Evolutionary conservation across 441 rosid genomes (phyloP), one percentile per base, ranked within the genome.

Genomic region (Metrosideros polymorpha): DNA sequence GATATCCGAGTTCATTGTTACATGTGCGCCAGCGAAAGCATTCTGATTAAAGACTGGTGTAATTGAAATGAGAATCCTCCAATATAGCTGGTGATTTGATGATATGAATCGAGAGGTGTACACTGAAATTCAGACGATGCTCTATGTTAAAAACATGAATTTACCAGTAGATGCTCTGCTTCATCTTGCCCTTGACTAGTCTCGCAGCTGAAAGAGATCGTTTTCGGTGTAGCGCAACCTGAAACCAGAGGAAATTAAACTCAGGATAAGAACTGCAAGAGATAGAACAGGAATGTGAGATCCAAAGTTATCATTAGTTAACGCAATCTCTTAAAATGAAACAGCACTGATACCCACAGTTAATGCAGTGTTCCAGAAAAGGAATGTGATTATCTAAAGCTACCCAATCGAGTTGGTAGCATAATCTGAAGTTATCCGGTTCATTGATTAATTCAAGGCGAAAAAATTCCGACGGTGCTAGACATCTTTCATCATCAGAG

Each of bases 191-290:
- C 88, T 84, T 92, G 98, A 87, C 90, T 90, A 22, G 85, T 75
- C 83, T 89, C 89, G 49, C 85, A 91, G 53, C 88, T 84, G 88
- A 94, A 90, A 32, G 98, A 97, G 85, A 91, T 83, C 8, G 98
- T 94, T 86, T 91, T 88, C 6, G 98, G 98, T 83, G 91, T 89
- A 88, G 90, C 88, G 85, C 89, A 93, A 86, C 98, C 99, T 97
- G 87, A 86, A 89, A 85, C 47, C 45, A 53, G 63, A 53, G 30
- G 35, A 42, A 53, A 83, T 52, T 22, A 30, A 71, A 22, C 79
- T 71, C 1, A 13, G 79, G 79, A 66, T 12, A 22, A 71, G 49
- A 71, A 71, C 79, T 39, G 47, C 17, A 2, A 71, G 79, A 71
- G 17, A 39, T 39, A 22, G 79, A 39, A 66, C 27, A 22, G 79